These are phyloP conservation scores for Huntiella omanensis DNA, from an alignment of 2,329 filamentous ascomycete species.

Conservation along the genomic window DNA sequence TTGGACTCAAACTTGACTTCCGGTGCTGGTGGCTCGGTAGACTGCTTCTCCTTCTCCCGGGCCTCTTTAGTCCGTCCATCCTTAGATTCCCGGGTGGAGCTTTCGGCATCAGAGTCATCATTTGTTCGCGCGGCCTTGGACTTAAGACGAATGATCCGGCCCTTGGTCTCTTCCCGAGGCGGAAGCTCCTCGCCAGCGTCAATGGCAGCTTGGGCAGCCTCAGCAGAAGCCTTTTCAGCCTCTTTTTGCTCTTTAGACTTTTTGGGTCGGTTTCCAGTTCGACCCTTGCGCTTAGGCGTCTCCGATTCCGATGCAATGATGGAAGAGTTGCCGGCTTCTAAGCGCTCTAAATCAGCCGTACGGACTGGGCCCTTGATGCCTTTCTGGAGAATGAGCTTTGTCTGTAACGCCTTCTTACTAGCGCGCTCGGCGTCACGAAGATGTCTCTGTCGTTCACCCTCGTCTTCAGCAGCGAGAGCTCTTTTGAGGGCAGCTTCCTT, in stretches of 20 bases:
- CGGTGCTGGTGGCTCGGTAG: conserved; percentile 31
- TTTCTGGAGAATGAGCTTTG: conserved; percentile 69
- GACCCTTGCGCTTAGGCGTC: conserved; percentile 33
- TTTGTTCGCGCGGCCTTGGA: conserved; percentile 16
- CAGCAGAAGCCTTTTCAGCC: conserved; percentile 64
- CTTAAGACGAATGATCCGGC: conserved; percentile 44
- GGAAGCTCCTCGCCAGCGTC: conserved; percentile 61
- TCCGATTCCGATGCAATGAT: conserved; percentile 53
- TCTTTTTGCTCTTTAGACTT: conserved; percentile 82
- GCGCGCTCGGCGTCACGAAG: conserved; percentile 74
- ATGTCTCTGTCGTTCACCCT: conserved; percentile 62
- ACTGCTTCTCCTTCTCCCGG: conserved; percentile 23
- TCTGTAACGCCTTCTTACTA: conserved; percentile 82
- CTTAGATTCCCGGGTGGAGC: conserved; percentile 15
- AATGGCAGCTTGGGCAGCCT: conserved; percentile 68
- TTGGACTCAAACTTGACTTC: conserved; percentile 64
- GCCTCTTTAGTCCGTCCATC: conserved; percentile 24
- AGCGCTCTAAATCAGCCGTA: conserved; percentile 49
- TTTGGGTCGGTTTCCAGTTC: conserved; percentile 53
- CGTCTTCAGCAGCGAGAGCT: conserved; percentile 61
- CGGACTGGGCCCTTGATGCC: conserved; percentile 62
- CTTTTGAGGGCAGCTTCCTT: conserved; percentile 68
- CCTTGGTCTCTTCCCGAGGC: conserved; percentile 37
- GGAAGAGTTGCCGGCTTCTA: conserved; percentile 69
- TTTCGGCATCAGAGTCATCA: conserved; percentile 17